These are phyloP conservation scores for Pichia sp. DNA, from an alignment of 1,139 yeast species.

Conservation along the genomic window DNA sequence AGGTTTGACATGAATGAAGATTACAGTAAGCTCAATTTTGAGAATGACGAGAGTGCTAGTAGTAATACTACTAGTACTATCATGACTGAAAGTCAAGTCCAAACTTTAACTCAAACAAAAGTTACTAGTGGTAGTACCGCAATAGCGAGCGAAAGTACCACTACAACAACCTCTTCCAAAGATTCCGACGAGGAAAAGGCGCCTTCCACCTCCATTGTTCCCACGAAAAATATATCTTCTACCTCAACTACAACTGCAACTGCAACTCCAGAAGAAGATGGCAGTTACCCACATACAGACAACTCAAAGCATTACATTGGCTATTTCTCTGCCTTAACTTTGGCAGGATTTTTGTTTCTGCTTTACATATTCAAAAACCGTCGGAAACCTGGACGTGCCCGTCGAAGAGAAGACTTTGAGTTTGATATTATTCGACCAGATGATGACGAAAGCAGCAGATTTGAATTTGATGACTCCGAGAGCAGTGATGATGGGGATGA, in stretches of 20 bases:
- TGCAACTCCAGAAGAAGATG: constrained; percentile 23
- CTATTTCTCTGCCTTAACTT: constrained; percentile 56
- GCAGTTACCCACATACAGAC: constrained; percentile 24
- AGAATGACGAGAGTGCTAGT: constrained; percentile 2
- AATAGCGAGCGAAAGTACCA: neutral
- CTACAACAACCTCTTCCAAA: neutral
- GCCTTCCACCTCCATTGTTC: neutral
- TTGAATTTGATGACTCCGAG: constrained; percentile 22
- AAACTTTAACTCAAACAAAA: neutral
- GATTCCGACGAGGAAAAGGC: neutral
- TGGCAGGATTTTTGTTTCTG: constrained; percentile 54
- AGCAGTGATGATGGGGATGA: constrained; percentile 7
- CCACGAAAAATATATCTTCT: neutral
- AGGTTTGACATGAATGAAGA: constrained; percentile 42
- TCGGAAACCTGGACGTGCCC: constrained; percentile 45
- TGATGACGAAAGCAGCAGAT: constrained; percentile 44
- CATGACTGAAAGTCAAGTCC: neutral
- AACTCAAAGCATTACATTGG: constrained; percentile 30
- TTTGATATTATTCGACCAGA: constrained; percentile 69
- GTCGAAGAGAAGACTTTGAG: constrained; percentile 72
- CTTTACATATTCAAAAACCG: constrained; percentile 45
- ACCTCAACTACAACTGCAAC: neutral
- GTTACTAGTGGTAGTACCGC: neutral
- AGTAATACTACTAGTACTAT: neutral
- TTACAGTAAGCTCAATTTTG: constrained; percentile 37